Base-by-base conservation (phyloP, 2,329 filamentous ascomycete species). In the Phoma herbarum region DNA sequence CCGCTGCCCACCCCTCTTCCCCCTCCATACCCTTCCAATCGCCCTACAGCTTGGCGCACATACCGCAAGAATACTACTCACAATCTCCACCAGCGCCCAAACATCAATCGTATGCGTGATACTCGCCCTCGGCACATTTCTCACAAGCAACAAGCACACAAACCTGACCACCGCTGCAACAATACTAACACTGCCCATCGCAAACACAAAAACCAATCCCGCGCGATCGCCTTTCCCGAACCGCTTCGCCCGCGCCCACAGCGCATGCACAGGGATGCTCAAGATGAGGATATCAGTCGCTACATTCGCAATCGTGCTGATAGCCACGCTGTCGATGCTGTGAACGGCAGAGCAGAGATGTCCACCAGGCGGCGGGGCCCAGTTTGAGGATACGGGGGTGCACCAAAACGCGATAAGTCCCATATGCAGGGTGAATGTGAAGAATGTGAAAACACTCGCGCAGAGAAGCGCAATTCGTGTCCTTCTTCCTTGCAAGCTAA, bases 31-130 rank as follows among this genome's bases (percentile, higher is more conserved):
- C 18, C 44, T 31, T 3, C 18, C 31, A 26, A 48, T 37, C 7
- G 45, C 70, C 57, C 50, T 46, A 46, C 72, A 52, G 20, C 51
- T 62, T 2, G 70, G 69, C 39, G 71, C 45, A 52, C 72, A 73
- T 16, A 74, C 68, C 9, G 70, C 71, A 25, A 75, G 45, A 16
- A 75, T 62, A 2, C 60, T 65, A 5, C 62, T 61, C 4, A 75
- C 69, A 33, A 73, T 75, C 57, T 75, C 72, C 9, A 72, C 70
- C 1, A 73, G 57, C 11, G 72, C 72, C 69, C 71, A 73, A 25
- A 75, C 69, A 56, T 75, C 72, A 41, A 75, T 73, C 12, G 72
- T 73, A 61, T 73, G 71, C 33, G 71, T 73, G 52, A 75, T 73
- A 16, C 65, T 63, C 6, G 44, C 44, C 18, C 33, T 9, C 65